Evolutionary conservation across 768 basidiomycete genomes (phyloP).

Genomic region (Boletus rex-veris): DNA sequence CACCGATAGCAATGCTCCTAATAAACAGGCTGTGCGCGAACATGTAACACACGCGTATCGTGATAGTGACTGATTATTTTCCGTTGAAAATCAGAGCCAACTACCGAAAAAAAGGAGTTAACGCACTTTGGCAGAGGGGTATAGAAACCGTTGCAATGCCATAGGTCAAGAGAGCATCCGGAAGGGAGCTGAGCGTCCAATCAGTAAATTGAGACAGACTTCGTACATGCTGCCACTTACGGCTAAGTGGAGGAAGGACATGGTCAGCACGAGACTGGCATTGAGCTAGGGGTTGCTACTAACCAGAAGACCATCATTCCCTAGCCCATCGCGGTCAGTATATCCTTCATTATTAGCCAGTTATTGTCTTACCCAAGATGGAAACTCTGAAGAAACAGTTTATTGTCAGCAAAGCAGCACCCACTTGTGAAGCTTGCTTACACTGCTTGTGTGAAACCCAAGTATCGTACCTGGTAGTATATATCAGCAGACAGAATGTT

Average conservation of each 20-base stretch:
- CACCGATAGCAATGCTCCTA: background rate
- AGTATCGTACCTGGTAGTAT: constrained; percentile 8
- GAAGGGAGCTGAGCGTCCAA: background rate
- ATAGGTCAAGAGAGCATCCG: background rate
- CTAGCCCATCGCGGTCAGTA: background rate
- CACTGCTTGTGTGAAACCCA: constrained; percentile 5
- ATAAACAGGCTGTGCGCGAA: constrained; percentile 5
- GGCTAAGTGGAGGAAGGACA: background rate
- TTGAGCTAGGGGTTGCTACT: background rate
- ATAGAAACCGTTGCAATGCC: background rate
- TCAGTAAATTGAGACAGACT: background rate
- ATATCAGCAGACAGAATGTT: background rate
- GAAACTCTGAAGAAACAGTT: background rate
- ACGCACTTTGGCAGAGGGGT: constrained; percentile 18
- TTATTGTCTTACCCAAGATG: constrained; percentile 6
- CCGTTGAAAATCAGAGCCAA: background rate
- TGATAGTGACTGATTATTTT: constrained; percentile 8
- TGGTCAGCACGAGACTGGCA: background rate
- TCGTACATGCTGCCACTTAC: constrained; percentile 1
- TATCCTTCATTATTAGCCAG: background rate
- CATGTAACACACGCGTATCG: constrained; percentile 20
- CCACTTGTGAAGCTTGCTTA: background rate
- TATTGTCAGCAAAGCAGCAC: background rate
- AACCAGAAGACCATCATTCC: background rate
- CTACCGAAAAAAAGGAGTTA: background rate